A percentile compares a stretch with the other conserved stretches of the same genome.
phyloP scores from a whole-genome alignment of 1,139 yeast species.

The Saccharomyces hybrid region DNA sequence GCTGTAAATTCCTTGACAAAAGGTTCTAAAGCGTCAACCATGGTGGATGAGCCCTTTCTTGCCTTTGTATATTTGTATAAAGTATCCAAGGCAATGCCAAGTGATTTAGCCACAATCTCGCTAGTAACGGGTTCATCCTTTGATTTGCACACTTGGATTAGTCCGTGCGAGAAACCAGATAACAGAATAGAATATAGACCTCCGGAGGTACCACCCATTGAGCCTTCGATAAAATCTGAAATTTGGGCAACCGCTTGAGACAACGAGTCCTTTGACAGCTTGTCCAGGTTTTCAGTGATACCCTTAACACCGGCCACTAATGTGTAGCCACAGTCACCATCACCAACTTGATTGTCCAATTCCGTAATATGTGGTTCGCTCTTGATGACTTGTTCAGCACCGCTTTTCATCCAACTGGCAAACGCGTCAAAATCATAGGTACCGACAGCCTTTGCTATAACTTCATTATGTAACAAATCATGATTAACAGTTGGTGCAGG shows the following conservation, averaged over 20 bases:
- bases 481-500: conserved; percentile 32
- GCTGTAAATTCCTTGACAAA: conserved; percentile 57
- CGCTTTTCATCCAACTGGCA: conserved; percentile 36
- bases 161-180: conserved; percentile 54
- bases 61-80: conserved; percentile 81
- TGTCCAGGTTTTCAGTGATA: conserved; percentile 46
- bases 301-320: conserved; percentile 76
- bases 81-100: conserved; percentile 49
- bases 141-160: conserved; percentile 31
- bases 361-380: conserved; percentile 76
- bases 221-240: conserved; percentile 75
- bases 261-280: conserved; percentile 42
- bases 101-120: conserved; percentile 37
- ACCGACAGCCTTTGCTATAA: conserved; percentile 37
- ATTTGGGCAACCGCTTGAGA: conserved; percentile 50
- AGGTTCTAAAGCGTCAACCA: conserved; percentile 83
- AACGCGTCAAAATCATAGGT: conserved; percentile 33
- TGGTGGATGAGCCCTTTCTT: conserved; percentile 80
- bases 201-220: conserved; percentile 97
- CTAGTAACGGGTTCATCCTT: conserved; percentile 33
- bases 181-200: conserved; percentile 83
- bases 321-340: conserved; percentile 96
- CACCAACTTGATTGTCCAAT: conserved; percentile 87
- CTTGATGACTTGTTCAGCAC: conserved; percentile 44
- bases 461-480: conserved; percentile 35